Evolutionary conservation across 2,329 filamentous ascomycete genomes (phyloP).

Genomic region (Paracorniculantispora psalliotae): DNA sequence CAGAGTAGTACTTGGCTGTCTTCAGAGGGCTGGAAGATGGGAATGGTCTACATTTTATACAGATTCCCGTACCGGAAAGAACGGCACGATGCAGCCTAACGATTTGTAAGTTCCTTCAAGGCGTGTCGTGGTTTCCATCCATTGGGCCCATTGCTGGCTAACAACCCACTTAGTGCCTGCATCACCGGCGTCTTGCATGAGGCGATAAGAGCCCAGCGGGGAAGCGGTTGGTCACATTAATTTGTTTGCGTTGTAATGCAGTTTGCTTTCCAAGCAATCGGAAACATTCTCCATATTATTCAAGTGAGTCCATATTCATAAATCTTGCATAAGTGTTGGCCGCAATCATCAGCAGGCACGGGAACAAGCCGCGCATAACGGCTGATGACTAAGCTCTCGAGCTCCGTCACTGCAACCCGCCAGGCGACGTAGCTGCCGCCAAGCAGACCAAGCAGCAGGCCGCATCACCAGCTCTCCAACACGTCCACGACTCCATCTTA

Average conservation of each 20-base stretch:
- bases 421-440: neutral
- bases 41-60: too few species aligned
- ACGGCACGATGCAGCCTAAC: neutral
- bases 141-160: neutral
- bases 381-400: conserved; percentile 11
- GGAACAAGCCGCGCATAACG: neutral
- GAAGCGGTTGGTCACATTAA: too few species aligned
- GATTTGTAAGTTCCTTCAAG: conserved; percentile 11
- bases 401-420: conserved; percentile 5
- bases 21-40: too few species aligned
- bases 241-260: too few species aligned
- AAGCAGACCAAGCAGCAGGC: neutral
- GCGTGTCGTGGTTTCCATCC: neutral
- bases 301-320: too few species aligned
- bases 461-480: neutral
- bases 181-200: too few species aligned
- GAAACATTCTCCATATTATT: too few species aligned
- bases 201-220: neutral
- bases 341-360: too few species aligned
- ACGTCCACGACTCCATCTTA: neutral
- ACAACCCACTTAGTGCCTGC: neutral
- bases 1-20: too few species aligned
- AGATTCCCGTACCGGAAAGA: too few species aligned
- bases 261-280: neutral
- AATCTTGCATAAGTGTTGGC: neutral